Base-by-base conservation (phyloP, 306 rosid species). In the Begonia fuchsioides region DNA sequence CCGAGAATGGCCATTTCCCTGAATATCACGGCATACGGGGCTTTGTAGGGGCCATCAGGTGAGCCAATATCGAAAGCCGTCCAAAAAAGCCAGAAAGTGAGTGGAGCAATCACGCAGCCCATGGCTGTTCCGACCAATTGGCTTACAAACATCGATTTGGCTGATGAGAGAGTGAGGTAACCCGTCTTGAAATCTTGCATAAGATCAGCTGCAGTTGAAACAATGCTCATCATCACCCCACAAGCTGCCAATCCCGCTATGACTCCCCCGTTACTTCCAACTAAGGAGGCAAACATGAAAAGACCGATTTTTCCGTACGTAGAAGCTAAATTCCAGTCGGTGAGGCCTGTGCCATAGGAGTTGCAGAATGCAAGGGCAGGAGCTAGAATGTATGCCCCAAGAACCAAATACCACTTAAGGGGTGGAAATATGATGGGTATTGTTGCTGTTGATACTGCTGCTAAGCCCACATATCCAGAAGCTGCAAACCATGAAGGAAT, bases 111-210 rank as follows among this genome's bases (percentile, higher is more conserved):
- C 50, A 85, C 49, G n/a, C 98, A 85, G 12, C 98, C 95, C 94
- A 90, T 76, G 19, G 87, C 95, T 32, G 98, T 85, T 53, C 98
- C 98, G 3, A 85, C 61, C 17, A 85, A 15, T 45, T 85, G 95
- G 72, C 92, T 85, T 57, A 85, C 78, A 35, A 90, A 90, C 98
- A 85, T 90, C 3, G 94, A 85, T 70, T 58, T 82, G 0, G 94
- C 92, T 0, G 94, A 90, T n/a, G 98, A 82, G 50, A 79, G 68
- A 41, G 95, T 90, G 63, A 90, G 83, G 74, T 90, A 90, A 54
- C 95, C 95, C 0, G 95, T 82, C 85, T 85, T 90, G 71, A 90
- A 90, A 73, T 90, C 98, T 72, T 90, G 98, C 98, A 79, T 90
- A 67, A 90, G 94, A 69, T 90, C 95, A 0, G 95, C 86, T 12